A percentile compares a stretch with the other conserved stretches of the same genome.
Conservation (phyloP, 768 basidiomycete species). For the Suillus decipiens region DNA sequence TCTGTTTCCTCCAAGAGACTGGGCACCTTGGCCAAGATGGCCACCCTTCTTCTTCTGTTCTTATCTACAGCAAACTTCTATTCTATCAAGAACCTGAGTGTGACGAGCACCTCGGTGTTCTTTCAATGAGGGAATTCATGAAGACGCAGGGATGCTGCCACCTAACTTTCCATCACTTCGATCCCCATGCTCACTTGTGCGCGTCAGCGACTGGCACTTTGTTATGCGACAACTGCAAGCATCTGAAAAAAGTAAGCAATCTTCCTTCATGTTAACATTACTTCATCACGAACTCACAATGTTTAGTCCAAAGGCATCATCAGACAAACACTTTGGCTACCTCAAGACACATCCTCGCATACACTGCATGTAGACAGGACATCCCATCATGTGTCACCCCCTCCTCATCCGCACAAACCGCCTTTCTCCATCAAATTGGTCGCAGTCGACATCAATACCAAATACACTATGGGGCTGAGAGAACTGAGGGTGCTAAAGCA, state of each 20-base stretch:
- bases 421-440: background rate
- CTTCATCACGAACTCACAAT: background rate
- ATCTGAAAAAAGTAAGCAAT: background rate
- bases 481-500: background rate
- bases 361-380: background rate
- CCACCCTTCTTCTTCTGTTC: background rate
- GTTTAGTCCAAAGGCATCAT: background rate
- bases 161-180: background rate
- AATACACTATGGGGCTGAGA: background rate
- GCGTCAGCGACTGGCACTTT: background rate
- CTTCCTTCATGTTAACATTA: background rate
- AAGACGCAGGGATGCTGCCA: background rate
- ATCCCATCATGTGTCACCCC: background rate
- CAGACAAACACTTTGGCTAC: background rate
- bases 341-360: background rate
- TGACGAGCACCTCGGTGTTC: background rate
- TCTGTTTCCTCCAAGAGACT: constrained; percentile 18
- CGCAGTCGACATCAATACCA: background rate
- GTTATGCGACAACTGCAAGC: background rate
- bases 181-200: background rate
- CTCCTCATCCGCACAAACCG: background rate
- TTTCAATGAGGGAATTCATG: background rate
- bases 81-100: background rate
- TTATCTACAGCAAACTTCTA: constrained; percentile 12
- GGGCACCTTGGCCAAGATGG: constrained; percentile 16